Evolutionary conservation across 345 rosid genomes (phyloP), one percentile per base, ranked within the genome.

Genomic region (Sapria himalayana): DNA sequence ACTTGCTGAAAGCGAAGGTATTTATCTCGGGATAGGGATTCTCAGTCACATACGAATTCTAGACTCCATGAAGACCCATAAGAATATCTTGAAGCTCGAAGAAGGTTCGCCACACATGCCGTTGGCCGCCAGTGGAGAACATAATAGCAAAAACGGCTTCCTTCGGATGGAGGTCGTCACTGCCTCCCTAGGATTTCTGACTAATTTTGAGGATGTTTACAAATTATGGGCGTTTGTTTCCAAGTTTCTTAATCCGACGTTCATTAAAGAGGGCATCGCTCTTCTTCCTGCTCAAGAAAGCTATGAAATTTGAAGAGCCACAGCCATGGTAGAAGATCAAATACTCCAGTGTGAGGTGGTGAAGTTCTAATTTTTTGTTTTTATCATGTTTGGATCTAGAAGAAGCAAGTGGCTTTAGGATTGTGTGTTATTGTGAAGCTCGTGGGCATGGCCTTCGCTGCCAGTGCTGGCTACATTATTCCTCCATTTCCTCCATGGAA

Each of bases 201-300:
- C 93, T 15, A 75, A 91, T 71, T 91, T 91, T 46, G 95, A 84
- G 61, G 99, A 89, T 61, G 95, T 89, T 34, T 77, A 76, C 68
- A 76, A 72, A 56, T 45, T 89, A 51, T 89, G 95, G 99, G 72
- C 64, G 22, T 84, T 91, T 29, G 78, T 77, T 27, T 81, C 95
- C 0, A 91, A 77, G 74, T 91, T 91, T 61, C 81, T 84, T 42
- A 70, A 82, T 56, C 74, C 95, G 0, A 43, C 62, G 20, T 84
- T 77, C 40, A 59, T 72, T 53, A 60, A 63, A 35, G 91, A 80
- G 33, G 81, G 81, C 22, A n/a, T n/a, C n/a, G 50, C 68, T 44
- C 81, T 80, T 42, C 67, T 92, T 36, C 73, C 98, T 0, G 92
- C 75, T 15, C 69, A 65, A 42, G 97, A 86, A 62, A 80, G 65